phyloP scores from a whole-genome alignment of 176 grass and related monocot genomes.

The Bothriochloa decipiens region DNA sequence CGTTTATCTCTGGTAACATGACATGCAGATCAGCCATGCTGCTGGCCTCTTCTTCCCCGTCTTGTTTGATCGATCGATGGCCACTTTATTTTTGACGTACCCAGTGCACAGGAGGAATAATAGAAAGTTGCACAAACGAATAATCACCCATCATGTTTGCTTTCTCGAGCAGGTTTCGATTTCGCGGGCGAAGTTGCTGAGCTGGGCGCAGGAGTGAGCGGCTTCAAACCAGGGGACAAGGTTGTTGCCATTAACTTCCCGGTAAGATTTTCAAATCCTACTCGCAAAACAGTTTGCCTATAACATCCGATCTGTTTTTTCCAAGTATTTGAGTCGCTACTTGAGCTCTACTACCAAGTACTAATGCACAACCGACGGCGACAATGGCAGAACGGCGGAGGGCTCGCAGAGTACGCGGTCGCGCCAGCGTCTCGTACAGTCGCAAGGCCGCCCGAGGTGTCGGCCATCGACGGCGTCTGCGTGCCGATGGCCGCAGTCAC shows the following conservation, averaged over 20 bases:
- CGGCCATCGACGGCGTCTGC: conserved; percentile 55
- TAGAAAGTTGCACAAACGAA: no score
- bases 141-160: not conserved
- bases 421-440: conserved; percentile 42
- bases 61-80: not conserved
- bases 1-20: conserved; percentile 16
- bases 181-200: conserved; percentile 51
- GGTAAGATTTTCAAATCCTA: conserved; percentile 19
- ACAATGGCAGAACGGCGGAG: not conserved
- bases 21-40: not conserved
- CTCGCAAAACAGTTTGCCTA: not conserved
- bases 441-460: conserved; percentile 53
- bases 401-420: no score
- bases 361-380: no score
- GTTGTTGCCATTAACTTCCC: conserved; percentile 60
- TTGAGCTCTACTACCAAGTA: not conserved
- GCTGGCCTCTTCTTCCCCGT: no score
- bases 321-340: not conserved
- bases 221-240: conserved; percentile 84
- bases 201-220: conserved; percentile 58
- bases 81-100: not conserved
- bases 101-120: not conserved
- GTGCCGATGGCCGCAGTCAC: conserved; percentile 48
- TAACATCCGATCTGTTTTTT: not conserved
- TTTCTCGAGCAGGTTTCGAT: conserved; percentile 17